Base-by-base conservation (phyloP, 73 alveolate genomes). In the Durusdinium trenchii region DNA sequence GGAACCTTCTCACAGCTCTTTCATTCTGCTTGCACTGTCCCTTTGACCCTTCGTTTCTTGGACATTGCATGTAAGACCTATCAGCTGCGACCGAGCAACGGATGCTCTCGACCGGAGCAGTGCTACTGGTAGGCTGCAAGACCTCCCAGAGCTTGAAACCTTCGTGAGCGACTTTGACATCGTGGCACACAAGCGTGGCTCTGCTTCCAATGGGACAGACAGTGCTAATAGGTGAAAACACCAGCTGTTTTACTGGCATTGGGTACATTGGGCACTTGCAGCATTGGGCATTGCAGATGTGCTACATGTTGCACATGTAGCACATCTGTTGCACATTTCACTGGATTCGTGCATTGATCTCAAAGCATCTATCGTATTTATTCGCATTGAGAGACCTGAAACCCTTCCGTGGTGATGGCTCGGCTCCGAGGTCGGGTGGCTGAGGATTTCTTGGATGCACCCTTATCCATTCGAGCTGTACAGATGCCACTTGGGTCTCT, bases 401-500 rank as follows among this genome's bases (percentile, higher is more conserved):
- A n/a, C n/a, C n/a, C n/a, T n/a, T n/a, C n/a, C n/a, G n/a, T n/a
- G n/a, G n/a, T n/a, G n/a, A n/a, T n/a, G n/a, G n/a, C n/a, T n/a
- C n/a, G n/a, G n/a, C 28, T 73, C 51, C 51, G 30, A 79, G 90
- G 90, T 79, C 90, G 90, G 45, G 45, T 67, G 1, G 90, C 90
- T 5, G 90, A 79, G 35, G 90, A 79, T 47, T 79, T 79, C 90
- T 32, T 79, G 90, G 90, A 79, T 47, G 90, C 90, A 26, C 90
- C 90, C 67, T 79, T 61, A 67, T 67, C 90, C n/a, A 32, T 6
- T 30, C 90, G 90, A 40, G 90, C 48, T 3, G 36, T 79, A 47
- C 45, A 47, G 90, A 79, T 79, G 90, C 35, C n/a, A 43, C 69
- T 79, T 32, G 69, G 90, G 73, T 60, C 30, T 60, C 73, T 60